These are phyloP conservation scores for Ilyonectria sp. DNA, from an alignment of 2,329 filamentous ascomycete genomes.

Conservation along the genomic window DNA sequence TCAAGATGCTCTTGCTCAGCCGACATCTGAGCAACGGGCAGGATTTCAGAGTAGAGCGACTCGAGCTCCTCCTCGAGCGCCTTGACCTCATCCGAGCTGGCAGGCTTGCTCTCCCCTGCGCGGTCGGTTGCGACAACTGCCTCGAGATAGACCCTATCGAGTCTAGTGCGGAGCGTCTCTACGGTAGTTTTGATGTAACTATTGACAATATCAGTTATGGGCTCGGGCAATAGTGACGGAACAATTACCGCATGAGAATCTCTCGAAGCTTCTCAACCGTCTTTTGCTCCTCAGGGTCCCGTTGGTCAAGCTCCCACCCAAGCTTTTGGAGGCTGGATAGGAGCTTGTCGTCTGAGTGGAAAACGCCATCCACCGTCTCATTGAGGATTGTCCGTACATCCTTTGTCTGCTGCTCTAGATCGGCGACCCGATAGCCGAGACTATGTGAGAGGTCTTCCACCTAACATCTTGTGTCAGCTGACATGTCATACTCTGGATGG, in stretches of 20 bases:
- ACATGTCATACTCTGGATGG: background rate
- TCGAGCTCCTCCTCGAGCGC: slow-evolving; percentile 76
- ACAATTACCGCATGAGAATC: slow-evolving; percentile 65
- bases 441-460: slow-evolving; percentile 64
- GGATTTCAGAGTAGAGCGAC: slow-evolving; percentile 78
- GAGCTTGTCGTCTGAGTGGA: slow-evolving; percentile 76
- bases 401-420: slow-evolving; percentile 67
- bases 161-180: slow-evolving; percentile 66
- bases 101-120: slow-evolving; percentile 46
- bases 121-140: slow-evolving; percentile 53
- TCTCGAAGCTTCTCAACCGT: slow-evolving; percentile 72
- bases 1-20: slow-evolving; percentile 77
- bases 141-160: slow-evolving; percentile 71
- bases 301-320: slow-evolving; percentile 70
- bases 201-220: slow-evolving; percentile 28
- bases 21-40: slow-evolving; percentile 80
- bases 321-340: slow-evolving; percentile 77
- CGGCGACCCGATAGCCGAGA: slow-evolving; percentile 62
- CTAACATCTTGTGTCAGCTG: slow-evolving; percentile 47
- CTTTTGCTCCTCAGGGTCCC: slow-evolving; percentile 66
- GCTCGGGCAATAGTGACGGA: background rate
- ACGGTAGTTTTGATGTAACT: slow-evolving; percentile 72
- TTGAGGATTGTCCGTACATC: slow-evolving; percentile 61
- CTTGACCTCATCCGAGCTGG: slow-evolving; percentile 59
- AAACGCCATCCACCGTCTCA: slow-evolving; percentile 63